phyloP scores from a whole-genome alignment of 176 grass and related monocot genomes.

The Carex kokanica region DNA sequence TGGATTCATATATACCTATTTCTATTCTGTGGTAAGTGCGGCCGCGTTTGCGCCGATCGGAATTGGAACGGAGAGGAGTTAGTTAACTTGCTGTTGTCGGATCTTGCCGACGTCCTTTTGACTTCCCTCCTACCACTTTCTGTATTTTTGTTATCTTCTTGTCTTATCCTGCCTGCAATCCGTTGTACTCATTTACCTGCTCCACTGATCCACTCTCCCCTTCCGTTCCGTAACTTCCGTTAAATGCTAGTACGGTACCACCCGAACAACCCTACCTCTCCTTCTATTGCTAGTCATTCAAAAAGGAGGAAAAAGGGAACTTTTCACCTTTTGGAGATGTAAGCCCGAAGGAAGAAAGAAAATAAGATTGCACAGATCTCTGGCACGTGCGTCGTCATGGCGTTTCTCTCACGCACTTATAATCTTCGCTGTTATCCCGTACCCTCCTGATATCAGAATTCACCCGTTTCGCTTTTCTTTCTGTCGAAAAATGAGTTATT shows the following conservation, averaged over 20 bases:
- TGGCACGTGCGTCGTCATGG: conserved; percentile 13
- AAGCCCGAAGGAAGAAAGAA: background rate
- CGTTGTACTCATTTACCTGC: background rate
- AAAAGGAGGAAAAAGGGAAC: background rate
- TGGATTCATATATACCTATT: no score
- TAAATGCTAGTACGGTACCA: background rate
- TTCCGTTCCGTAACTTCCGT: background rate
- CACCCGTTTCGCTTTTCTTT: background rate
- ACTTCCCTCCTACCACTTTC: conserved; percentile 24
- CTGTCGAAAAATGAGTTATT: background rate
- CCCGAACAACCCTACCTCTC: background rate
- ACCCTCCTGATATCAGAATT: background rate
- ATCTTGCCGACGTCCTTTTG: background rate
- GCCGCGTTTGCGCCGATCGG: background rate
- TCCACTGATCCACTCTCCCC: conserved; percentile 8
- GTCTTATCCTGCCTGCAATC: background rate
- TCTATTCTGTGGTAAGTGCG: background rate
- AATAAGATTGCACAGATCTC: background rate
- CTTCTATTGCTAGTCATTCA: background rate
- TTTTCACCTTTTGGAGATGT: background rate
- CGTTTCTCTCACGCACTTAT: background rate
- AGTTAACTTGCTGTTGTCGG: background rate
- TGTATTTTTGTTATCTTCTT: background rate
- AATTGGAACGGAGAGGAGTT: background rate
- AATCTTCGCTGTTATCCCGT: background rate